Evolutionary conservation across 2,329 filamentous ascomycete species (phyloP).

Genomic region (Arthrobotrys iridis): DNA sequence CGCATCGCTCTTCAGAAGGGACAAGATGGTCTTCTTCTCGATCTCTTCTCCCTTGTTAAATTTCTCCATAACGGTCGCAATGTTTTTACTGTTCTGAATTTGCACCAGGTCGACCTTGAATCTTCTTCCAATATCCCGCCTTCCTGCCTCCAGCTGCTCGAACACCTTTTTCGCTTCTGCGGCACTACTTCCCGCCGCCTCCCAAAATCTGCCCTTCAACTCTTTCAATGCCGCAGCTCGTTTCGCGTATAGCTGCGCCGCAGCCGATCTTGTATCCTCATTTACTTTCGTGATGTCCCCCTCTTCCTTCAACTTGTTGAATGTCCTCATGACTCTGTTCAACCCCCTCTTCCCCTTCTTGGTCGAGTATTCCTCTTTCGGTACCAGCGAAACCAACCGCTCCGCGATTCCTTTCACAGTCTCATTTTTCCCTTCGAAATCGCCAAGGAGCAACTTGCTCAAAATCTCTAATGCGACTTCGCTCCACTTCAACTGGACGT

Average conservation of each 20-base stretch:
- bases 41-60: constrained; percentile 21
- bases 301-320: constrained; percentile 24
- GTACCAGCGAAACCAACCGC: constrained; percentile 22
- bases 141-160: constrained; percentile 9
- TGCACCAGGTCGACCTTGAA: constrained; percentile 36
- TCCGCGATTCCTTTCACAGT: constrained; percentile 33
- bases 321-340: constrained; percentile 34
- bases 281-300: constrained; percentile 30
- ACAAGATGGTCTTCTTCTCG: constrained; percentile 11
- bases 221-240: constrained; percentile 33
- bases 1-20: constrained; percentile 31
- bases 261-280: constrained; percentile 9
- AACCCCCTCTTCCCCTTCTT: constrained; percentile 36
- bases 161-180: constrained; percentile 21
- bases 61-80: constrained; percentile 4
- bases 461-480: constrained; percentile 42
- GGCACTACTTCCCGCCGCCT: constrained; percentile 6
- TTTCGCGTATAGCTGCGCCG: constrained; percentile 36
- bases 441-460: constrained; percentile 29
- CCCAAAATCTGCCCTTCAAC: constrained; percentile 34
- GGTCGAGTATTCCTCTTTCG: background rate
- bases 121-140: background rate
- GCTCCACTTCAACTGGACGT: constrained; percentile 36
- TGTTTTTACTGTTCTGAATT: constrained; percentile 46
- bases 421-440: constrained; percentile 32